Base-by-base conservation (phyloP, 164 flowering plant genomes). In the Vitis vinifera region DNA sequence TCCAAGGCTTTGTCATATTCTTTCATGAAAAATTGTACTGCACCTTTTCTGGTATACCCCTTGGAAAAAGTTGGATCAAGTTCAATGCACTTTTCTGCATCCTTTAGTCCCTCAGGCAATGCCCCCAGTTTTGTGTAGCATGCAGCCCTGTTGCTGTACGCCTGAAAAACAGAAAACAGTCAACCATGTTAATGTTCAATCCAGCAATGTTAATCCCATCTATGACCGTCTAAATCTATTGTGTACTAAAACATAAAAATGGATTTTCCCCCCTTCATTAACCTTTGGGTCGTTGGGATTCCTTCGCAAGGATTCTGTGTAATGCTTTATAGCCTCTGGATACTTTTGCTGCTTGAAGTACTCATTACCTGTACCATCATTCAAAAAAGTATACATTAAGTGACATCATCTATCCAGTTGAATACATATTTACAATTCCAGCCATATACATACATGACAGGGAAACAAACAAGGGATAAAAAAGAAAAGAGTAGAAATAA, bases 11-110 rank as follows among this genome's bases (percentile, higher is more conserved):
- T 96, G 29, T 96, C 99, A 71, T 89, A 87, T 66, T 96, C 99
- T 77, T 93, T 96, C 99, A 93, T 91, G 85, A 96, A 90, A 71
- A 93, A 92, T 75, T 96, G 98, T 50, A 90, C 71, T 3, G 98
- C 97, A 64, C 97, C 97, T 76, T 96, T 96, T 64, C 99, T 80
- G 4, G 88, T 93, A 61, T 93, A 96, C 19, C 99, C 99, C 76
- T 92, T 96, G 2, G 93, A 29, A 71, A 96, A 96, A 30, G 95
- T 85, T 65, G 99, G 98, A 77, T 96, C 98, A 30, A 96, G 91
- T 71, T 96, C 99, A 74, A 96, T 89, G 80, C 99, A 96, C 77
- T 92, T 96, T 77, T 96, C 99, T 3, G 99, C 97, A 81, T 96
- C 99, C 72, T 91, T 96, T 67, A 93, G 66, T 19, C 91, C 98